Evolutionary conservation across 1,139 yeast species (phyloP), one percentile per base, ranked within the genome.

Genomic region (Entelexis paramagnoliae): DNA sequence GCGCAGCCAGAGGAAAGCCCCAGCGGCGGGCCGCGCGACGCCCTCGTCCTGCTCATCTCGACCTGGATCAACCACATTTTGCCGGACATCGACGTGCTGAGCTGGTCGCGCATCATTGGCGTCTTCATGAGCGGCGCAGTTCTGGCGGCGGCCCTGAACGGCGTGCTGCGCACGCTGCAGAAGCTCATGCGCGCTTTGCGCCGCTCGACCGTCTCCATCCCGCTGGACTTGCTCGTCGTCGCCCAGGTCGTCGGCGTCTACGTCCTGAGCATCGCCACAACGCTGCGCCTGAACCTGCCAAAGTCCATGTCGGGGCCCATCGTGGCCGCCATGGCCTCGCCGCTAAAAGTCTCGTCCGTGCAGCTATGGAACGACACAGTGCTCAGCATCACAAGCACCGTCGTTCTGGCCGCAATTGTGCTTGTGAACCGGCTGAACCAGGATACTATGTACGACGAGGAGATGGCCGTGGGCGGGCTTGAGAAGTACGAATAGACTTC

Each of bases 311-410:
- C 83, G 10, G 74, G 80, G 51, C 77, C 79, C 22, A 68, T 71
- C 38, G 75, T 80, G 28, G 68, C 71, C n/a, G 76, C 74, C 14
- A 64, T 73, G 38, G 73, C 72, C 10, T 68, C 73, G 8, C 73
- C 74, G 4, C 60, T 74, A 50, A 81, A 80, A 58, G 79, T 79
- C 19, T 68, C 73, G 38, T 75, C 81, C 52, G 80, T 87, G 33
- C 95, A 88, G 62, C 70, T 74, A 32, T 83, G 93, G 88, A 87
- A 85, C 63, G 95, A 88, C 62, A 73, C 80, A 57, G 77, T 85
- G 22, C 51, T 59, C 20, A 50, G 60, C 35, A 38, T 52, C n/a
- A 48, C 61, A 9, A 51, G 60, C 38, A 51, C 58, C 3, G 43
- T 50, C 10, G 49, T 49, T 33, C 28, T 58, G 13, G 49, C 45